Evolutionary conservation across 1,139 yeast genomes (phyloP).

Genomic region (Diutina sp.): DNA sequence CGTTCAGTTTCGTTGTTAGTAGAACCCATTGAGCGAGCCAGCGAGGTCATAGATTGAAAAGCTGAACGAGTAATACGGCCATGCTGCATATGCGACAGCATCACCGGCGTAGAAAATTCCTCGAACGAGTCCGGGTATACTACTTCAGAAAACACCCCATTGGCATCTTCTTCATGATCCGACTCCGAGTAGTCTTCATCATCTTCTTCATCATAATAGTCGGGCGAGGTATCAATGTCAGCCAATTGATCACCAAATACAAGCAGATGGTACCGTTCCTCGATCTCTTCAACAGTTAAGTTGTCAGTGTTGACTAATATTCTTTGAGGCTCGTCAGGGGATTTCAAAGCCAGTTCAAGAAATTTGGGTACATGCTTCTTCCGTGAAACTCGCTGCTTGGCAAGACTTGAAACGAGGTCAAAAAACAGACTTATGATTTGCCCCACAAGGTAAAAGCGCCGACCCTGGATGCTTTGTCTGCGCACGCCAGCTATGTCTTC

Average conservation of each 20-base stretch:
- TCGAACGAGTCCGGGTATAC: background rate
- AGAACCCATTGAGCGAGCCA: background rate
- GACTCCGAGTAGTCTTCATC: slow-evolving; percentile 12
- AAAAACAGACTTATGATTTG: slow-evolving; percentile 11
- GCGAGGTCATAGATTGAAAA: background rate
- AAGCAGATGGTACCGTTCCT: slow-evolving; percentile 12
- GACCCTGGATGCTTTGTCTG: slow-evolving; percentile 11
- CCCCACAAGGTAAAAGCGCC: slow-evolving; percentile 11
- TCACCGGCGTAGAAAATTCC: background rate
- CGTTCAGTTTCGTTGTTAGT: background rate
- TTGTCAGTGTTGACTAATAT: slow-evolving; percentile 11
- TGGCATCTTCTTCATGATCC: background rate
- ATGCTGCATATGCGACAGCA: background rate
- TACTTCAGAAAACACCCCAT: background rate
- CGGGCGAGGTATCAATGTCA: slow-evolving; percentile 36
- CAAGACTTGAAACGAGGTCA: slow-evolving; percentile 15
- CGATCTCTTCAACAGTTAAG: slow-evolving; percentile 13
- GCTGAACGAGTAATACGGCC: background rate
- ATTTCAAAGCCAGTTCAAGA: background rate
- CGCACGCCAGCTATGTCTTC: background rate
- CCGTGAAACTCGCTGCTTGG: slow-evolving; percentile 3
- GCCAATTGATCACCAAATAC: slow-evolving; percentile 20
- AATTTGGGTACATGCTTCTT: background rate
- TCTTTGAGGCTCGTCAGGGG: background rate
- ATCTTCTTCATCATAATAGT: slow-evolving; percentile 13